A percentile compares a stretch with the other conserved stretches of the same genome.
Evolutionary conservation across 2,329 filamentous ascomycete species (phyloP).

Genomic region (Tolypocladium capitatum): DNA sequence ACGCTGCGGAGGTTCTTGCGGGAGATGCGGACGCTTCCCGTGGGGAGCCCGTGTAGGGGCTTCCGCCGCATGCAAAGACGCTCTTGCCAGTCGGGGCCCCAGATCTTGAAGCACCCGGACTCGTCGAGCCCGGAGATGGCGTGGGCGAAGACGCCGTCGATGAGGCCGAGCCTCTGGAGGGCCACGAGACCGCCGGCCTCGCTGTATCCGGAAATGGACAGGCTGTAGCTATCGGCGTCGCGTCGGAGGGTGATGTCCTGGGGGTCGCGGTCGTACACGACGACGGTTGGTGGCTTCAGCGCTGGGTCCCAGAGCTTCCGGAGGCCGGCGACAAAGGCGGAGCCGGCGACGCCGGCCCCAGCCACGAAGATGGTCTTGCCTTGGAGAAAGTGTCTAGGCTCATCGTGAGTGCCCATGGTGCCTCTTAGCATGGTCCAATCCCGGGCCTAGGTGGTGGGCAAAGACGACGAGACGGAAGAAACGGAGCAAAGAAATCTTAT

Average conservation of each 20-base stretch:
- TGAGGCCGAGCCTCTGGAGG: constrained; percentile 23
- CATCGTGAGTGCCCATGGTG: constrained; percentile 5
- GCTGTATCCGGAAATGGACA: constrained; percentile 24
- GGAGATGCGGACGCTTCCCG: constrained; percentile 21
- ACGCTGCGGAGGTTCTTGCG: constrained; percentile 21
- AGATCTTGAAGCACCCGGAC: constrained; percentile 24
- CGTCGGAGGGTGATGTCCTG: constrained; percentile 14
- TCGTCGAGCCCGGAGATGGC: constrained; percentile 17
- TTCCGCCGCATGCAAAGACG: constrained; percentile 17
- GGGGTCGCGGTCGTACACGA: constrained; percentile 28
- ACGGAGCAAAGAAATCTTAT: neutral
- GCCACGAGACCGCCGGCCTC: constrained; percentile 21
- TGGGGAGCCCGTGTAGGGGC: constrained; percentile 20
- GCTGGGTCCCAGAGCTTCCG: constrained; percentile 22
- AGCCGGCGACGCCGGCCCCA: constrained; percentile 29
- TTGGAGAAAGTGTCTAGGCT: constrained; percentile 16
- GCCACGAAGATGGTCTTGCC: constrained; percentile 29
- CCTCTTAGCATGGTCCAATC: neutral
- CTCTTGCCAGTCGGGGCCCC: constrained; percentile 23
- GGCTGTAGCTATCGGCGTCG: constrained; percentile 20
- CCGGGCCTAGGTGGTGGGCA: neutral
- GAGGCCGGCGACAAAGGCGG: constrained; percentile 26
- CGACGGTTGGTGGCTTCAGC: constrained; percentile 17
- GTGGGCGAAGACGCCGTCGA: constrained; percentile 18
- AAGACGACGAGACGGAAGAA: neutral